phyloP scores from a whole-genome alignment of 2,329 filamentous ascomycete genomes.

The Stachybotrys chlorohalonatus region DNA sequence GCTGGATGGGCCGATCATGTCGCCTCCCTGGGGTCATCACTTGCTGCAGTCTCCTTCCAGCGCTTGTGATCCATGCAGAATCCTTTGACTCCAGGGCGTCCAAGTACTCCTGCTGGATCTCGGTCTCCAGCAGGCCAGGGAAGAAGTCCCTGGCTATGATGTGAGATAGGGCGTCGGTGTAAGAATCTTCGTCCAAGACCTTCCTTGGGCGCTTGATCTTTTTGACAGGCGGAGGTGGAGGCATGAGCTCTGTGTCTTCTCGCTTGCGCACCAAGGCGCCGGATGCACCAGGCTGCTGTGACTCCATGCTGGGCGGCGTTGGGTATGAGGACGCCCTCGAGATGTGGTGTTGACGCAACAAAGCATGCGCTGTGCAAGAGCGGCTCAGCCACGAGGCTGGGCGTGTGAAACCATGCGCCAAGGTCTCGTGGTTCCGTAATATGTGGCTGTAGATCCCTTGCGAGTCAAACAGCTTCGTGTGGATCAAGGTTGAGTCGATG shows the following conservation, averaged over 20 bases:
- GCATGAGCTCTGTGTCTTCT: conserved; percentile 66
- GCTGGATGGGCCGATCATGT: conserved; percentile 12
- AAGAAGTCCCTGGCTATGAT: conserved; percentile 98
- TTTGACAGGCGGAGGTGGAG: conserved; percentile 74
- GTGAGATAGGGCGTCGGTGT: conserved; percentile 80
- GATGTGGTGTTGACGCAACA: no score
- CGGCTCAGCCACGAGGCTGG: no score
- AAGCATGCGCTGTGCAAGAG: no score
- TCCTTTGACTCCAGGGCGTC: conserved; percentile 84
- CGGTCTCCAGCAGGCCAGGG: conserved; percentile 75
- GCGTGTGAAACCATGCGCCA: no score
- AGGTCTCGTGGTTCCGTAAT: no score
- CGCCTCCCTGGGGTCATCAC: conserved; percentile 71
- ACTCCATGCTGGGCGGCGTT: conserved; percentile 24
- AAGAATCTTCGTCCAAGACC: conserved; percentile 87
- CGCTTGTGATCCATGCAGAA: conserved; percentile 75
- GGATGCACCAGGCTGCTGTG: conserved; percentile 24
- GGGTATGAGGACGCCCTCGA: not conserved
- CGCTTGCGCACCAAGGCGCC: conserved; percentile 60
- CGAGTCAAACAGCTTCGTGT: no score
- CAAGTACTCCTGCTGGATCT: conserved; percentile 85
- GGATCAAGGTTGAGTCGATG: no score
- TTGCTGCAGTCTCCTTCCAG: conserved; percentile 60
- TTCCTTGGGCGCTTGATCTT: conserved; percentile 85
- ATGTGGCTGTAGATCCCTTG: no score